Evolutionary conservation across 1,139 yeast genomes (phyloP).

Genomic region (Yamadazyma taylorii): DNA sequence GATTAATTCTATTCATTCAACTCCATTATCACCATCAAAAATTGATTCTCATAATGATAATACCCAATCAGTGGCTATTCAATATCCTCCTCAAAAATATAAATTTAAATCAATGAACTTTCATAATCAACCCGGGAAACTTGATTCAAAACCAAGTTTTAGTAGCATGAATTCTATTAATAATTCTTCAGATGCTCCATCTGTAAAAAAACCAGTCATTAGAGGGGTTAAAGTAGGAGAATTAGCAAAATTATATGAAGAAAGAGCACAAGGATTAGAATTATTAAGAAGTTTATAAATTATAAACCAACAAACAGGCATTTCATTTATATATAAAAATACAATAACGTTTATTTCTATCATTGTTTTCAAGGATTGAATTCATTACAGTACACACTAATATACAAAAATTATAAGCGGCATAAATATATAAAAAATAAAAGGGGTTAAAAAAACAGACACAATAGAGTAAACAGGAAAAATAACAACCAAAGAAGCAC

Average conservation of each 20-base stretch:
- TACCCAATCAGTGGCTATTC: slow-evolving; percentile 20
- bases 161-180: not conserved
- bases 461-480: slow-evolving; percentile 2
- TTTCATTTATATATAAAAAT: not conserved
- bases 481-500: slow-evolving; percentile 3
- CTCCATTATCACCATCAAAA: slow-evolving; percentile 1
- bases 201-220: slow-evolving; percentile 44
- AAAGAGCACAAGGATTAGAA: slow-evolving; percentile 53
- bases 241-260: slow-evolving; percentile 56
- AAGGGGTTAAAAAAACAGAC: too few relatives aligned
- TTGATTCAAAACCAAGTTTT: not conserved
- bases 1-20: not conserved
- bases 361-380: not conserved
- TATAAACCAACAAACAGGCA: too few relatives aligned
- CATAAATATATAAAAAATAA: too few relatives aligned
- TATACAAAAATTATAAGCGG: slow-evolving; percentile 4
- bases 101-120: slow-evolving; percentile 20
- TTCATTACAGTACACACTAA: slow-evolving; percentile 2
- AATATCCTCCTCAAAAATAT: slow-evolving; percentile 43
- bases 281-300: slow-evolving; percentile 33
- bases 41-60: not conserved
- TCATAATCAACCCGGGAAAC: slow-evolving; percentile 4
- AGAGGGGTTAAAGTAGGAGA: slow-evolving; percentile 56
- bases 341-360: not conserved
- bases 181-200: not conserved